Evolutionary conservation across 345 rosid genomes (phyloP), one percentile per base, ranked within the genome.

Genomic region (Sonneratia alba): DNA sequence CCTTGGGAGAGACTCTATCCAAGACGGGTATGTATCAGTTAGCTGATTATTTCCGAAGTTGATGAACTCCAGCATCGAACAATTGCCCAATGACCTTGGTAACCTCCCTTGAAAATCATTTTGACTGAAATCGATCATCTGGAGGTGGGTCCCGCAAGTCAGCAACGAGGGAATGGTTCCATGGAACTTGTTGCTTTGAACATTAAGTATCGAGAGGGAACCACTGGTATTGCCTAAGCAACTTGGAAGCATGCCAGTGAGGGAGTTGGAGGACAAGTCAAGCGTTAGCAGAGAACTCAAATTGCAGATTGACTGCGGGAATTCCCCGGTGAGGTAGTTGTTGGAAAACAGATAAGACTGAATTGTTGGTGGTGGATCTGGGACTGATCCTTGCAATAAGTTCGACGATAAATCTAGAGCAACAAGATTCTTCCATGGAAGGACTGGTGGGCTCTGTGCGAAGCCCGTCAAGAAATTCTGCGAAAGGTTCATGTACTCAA

Each of bases 211-310:
- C 0, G 18, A 4, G 0, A 75, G 57, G 0, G 5, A 0, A 4
- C 2, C 0, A 13, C 72, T 66, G 3, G 66, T 42, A 24, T 74
- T 71, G 7, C 64, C 72, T 12, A 85, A 76, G 9, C 43, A 40
- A 4, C 9, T 4, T 4, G 43, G 43, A 40, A 40, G 43, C 19
- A 7, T 24, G 3, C 83, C 75, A 0, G 32, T 74, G 6, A 79
- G 48, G 10, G 43, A 62, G 16, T 83, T 81, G 36, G 18, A 21
- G 0, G 76, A 74, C 66, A 81, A 18, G 70, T 81, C 81, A 14
- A 81, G 64, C 0, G 15, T 1, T 6, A 0, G 0, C 6, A 78
- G 15, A 36, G 6, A 10, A 53, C 32, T 32, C 47, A 71, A 32
- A 22, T 73, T 70, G 75, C 82, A 80, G 49, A 75, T 0, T 16